Base-by-base conservation (phyloP, 139 green algal species). In the Edaphochlamys debaryana region DNA sequence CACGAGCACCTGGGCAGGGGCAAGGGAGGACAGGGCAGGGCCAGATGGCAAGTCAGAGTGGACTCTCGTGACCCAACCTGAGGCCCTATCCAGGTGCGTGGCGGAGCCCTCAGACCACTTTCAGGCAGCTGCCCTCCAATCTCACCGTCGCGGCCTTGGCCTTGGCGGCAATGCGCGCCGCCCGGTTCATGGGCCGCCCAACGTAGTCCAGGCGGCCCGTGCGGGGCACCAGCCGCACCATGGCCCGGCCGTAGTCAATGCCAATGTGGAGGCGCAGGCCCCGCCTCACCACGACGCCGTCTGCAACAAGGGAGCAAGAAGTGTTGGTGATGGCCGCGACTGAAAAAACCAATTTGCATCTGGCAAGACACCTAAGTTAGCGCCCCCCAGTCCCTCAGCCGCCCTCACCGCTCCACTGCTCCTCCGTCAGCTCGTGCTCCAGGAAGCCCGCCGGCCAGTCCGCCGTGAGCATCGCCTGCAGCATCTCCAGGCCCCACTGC, bases 81-180 rank as follows among this genome's bases (percentile, higher is more conserved):
- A n/a, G n/a, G n/a, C n/a, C n/a, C n/a, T n/a, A n/a, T n/a, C n/a
- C n/a, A n/a, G n/a, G n/a, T n/a, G n/a, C n/a, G n/a, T n/a, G n/a
- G n/a, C n/a, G n/a, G n/a, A n/a, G n/a, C n/a, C n/a, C n/a, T n/a
- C n/a, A n/a, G n/a, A n/a, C n/a, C n/a, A n/a, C n/a, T n/a, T n/a
- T n/a, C n/a, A n/a, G n/a, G n/a, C n/a, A n/a, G n/a, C n/a, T n/a
- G n/a, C n/a, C n/a, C n/a, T n/a, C n/a, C n/a, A n/a, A n/a, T n/a
- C n/a, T n/a, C n/a, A n/a, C n/a, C n/a, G n/a, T n/a, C n/a, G n/a
- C n/a, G n/a, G n/a, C n/a, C n/a, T n/a, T n/a, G n/a, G n/a, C n/a
- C n/a, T n/a, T n/a, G n/a, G n/a, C n/a, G n/a, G 77, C 77, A 32
- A 83, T 83, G 30, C 77, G n/a, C 34, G 77, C 63, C 34, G 77